Percentiles rank a stretch among this genome's conserved stretches.
phyloP scores from a whole-genome alignment of 148 eudicot species.

The Rhododendron vialii region DNA sequence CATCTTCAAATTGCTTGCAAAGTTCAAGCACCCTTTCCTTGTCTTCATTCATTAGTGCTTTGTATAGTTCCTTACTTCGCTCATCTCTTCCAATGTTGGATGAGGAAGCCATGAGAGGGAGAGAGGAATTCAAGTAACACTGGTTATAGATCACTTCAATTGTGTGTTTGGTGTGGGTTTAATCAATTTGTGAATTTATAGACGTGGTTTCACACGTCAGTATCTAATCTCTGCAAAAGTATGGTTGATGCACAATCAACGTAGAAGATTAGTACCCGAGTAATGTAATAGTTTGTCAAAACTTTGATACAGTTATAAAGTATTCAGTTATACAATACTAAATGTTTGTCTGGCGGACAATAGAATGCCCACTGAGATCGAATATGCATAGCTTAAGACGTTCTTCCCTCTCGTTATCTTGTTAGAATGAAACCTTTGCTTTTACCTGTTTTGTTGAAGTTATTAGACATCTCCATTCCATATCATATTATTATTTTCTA shows the following conservation, averaged over 20 bases:
- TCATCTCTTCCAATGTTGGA: neutral
- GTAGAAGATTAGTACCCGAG: neutral
- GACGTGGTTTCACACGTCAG: neutral
- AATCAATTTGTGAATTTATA: neutral
- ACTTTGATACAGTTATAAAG: neutral
- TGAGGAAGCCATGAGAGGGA: neutral
- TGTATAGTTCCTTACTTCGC: neutral
- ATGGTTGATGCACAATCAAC: neutral
- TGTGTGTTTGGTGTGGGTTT: neutral
- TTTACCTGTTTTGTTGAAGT: neutral
- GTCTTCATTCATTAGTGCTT: neutral
- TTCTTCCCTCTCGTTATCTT: neutral
- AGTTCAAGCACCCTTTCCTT: slow-evolving; percentile 1
- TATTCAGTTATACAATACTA: neutral
- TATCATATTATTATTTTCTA: neutral
- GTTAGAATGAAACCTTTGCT: neutral
- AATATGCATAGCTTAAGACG: neutral
- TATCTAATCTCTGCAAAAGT: neutral
- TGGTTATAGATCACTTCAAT: neutral
- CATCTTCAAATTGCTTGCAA: neutral
- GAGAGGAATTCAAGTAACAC: neutral
- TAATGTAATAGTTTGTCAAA: too few relatives aligned
- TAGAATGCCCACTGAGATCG: neutral
- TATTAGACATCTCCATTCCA: neutral
- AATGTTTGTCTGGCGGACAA: neutral